Evolutionary conservation across 1,284 basidiomycete species (phyloP).

Genomic region (Vanrija sp.): DNA sequence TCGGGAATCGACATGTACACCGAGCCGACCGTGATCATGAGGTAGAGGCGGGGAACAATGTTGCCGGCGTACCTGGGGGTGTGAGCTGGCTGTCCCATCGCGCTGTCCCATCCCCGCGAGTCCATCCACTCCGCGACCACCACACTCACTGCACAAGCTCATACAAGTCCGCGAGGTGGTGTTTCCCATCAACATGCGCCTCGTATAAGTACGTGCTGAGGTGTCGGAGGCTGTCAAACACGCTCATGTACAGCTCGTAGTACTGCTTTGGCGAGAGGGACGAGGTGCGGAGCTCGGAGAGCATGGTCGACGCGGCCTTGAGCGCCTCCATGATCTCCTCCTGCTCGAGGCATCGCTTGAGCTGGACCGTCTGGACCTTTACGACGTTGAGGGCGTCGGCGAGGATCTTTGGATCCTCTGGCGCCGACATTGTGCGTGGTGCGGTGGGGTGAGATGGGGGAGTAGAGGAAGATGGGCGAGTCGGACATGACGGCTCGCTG

Average conservation of each 20-base stretch:
- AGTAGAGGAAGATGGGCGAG: not conserved
- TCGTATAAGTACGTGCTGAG: constrained; percentile 92
- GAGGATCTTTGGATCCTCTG: constrained; percentile 43
- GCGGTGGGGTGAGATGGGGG: not conserved
- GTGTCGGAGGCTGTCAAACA: constrained; percentile 88
- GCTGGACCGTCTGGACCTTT: constrained; percentile 88
- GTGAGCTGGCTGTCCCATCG: not conserved
- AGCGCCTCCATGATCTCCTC: constrained; percentile 97
- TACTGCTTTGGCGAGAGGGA: constrained; percentile 92
- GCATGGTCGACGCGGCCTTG: constrained; percentile 91
- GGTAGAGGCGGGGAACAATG: constrained; percentile 87
- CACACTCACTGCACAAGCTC: constrained; percentile 83
- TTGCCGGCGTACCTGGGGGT: constrained; percentile 46
- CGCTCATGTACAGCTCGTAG: constrained; percentile 96
- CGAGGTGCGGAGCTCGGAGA: constrained; percentile 86
- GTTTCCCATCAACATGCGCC: constrained; percentile 78
- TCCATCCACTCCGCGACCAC: too few relatives aligned
- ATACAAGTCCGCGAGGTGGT: constrained; percentile 93
- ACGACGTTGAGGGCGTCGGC: constrained; percentile 57
- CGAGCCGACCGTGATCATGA: constrained; percentile 96
- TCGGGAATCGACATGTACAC: constrained; percentile 96
- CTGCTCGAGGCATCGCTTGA: constrained; percentile 84
- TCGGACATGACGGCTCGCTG: too few relatives aligned
- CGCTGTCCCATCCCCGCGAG: not conserved
- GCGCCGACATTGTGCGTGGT: constrained; percentile 11